A percentile compares a stretch with the other conserved stretches of the same genome.
Conservation (phyloP, 2,329 filamentous ascomycete genomes). For the Pezicula radicicola region DNA sequence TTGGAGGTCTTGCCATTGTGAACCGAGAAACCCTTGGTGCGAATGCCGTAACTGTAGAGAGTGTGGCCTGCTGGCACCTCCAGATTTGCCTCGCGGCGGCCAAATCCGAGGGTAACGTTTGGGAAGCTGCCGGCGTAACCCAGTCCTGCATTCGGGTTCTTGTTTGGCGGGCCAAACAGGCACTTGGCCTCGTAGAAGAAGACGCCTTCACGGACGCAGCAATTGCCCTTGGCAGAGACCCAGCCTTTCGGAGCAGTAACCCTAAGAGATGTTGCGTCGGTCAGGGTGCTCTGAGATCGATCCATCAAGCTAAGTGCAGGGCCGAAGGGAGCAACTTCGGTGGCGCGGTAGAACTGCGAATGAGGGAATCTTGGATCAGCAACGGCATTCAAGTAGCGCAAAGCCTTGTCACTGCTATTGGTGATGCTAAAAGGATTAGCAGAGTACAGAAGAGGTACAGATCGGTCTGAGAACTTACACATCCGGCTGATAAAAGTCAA, state of each 20-base stretch:
- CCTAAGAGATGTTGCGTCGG: slow-evolving; percentile 70
- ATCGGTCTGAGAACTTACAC: too few relatives aligned
- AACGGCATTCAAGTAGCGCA: slow-evolving; percentile 87
- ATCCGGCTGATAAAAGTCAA: too few relatives aligned
- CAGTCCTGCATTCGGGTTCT: slow-evolving; percentile 16
- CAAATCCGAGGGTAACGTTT: slow-evolving; percentile 84
- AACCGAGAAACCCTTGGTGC: slow-evolving; percentile 51
- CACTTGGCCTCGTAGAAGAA: slow-evolving; percentile 96
- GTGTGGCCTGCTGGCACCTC: slow-evolving; percentile 86
- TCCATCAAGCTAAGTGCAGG: slow-evolving; percentile 92
- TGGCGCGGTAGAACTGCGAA: slow-evolving; percentile 84
- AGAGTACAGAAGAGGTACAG: too few relatives aligned
- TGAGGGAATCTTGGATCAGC: slow-evolving; percentile 85
- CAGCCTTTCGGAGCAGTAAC: slow-evolving; percentile 92
- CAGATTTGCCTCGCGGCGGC: slow-evolving; percentile 73
- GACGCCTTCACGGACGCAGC: slow-evolving; percentile 82
- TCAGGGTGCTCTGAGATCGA: slow-evolving; percentile 78
- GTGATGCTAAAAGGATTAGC: too few relatives aligned
- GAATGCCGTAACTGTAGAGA: slow-evolving; percentile 89
- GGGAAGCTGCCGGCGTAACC: slow-evolving; percentile 10
- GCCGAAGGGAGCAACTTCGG: slow-evolving; percentile 79
- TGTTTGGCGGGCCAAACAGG: slow-evolving; percentile 65
- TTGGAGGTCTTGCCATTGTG: too few relatives aligned
- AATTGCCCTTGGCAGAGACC: slow-evolving; percentile 85
- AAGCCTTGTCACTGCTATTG: slow-evolving; percentile 51